phyloP scores from a whole-genome alignment of 768 basidiomycete species.

The Psilocybe azurescens region DNA sequence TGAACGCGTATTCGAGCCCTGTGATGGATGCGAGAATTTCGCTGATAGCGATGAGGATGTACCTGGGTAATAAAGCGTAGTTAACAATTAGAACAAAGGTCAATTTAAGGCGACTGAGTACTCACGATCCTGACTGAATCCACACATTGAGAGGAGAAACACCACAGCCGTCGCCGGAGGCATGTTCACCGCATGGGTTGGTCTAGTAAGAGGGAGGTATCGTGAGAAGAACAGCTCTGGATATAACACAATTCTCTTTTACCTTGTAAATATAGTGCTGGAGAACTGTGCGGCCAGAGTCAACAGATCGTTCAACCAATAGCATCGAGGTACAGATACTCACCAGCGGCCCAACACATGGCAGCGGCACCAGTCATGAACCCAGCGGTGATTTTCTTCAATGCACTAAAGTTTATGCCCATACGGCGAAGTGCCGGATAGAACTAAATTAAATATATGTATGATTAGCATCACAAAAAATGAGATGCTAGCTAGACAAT shows the following conservation, averaged over 20 bases:
- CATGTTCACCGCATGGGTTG: conserved; percentile 58
- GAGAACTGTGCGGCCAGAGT: conserved; percentile 47
- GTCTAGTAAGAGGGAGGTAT: conserved; percentile 27
- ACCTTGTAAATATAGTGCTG: conserved; percentile 77
- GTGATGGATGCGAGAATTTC: conserved; percentile 87
- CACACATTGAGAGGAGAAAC: conserved; percentile 77
- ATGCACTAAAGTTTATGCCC: conserved; percentile 59
- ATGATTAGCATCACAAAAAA: neutral
- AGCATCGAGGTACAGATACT: conserved; percentile 24
- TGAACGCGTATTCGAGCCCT: conserved; percentile 87
- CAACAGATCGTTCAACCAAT: neutral
- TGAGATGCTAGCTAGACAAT: neutral
- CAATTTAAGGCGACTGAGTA: neutral
- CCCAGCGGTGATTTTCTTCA: conserved; percentile 64
- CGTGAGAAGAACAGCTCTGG: neutral
- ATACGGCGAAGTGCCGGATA: conserved; percentile 60
- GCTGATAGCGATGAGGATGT: conserved; percentile 68
- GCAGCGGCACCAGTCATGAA: conserved; percentile 59
- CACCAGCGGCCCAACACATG: conserved; percentile 74
- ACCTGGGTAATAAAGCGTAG: conserved; percentile 37
- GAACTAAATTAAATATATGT: conserved; percentile 40
- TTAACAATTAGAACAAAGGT: no score
- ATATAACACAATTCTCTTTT: neutral
- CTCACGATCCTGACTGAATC: conserved; percentile 75
- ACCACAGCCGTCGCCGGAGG: conserved; percentile 48